A percentile compares a stretch with the other conserved stretches of the same genome.
phyloP scores from a whole-genome alignment of 139 green algal genomes.

The Picochlorum sp. region DNA sequence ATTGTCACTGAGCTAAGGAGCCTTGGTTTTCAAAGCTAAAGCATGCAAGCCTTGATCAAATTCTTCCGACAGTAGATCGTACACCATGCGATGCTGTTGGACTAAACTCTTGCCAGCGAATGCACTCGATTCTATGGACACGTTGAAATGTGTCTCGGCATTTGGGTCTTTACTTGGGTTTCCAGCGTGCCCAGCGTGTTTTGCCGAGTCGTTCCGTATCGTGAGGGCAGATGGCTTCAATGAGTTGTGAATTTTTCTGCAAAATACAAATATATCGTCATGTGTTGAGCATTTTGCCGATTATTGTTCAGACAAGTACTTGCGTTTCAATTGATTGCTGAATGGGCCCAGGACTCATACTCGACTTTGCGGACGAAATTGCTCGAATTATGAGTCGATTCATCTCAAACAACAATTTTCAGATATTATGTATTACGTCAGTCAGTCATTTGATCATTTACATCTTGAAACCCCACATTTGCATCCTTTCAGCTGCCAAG shows the following conservation, averaged over 20 bases:
- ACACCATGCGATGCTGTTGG: slow-evolving; percentile 42
- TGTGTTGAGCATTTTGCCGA: background rate
- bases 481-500: background rate
- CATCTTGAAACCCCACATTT: slow-evolving; percentile 1
- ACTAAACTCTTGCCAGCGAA: slow-evolving; percentile 42
- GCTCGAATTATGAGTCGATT: too few relatives aligned
- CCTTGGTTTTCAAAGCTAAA: slow-evolving; percentile 37
- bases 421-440: too few relatives aligned
- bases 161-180: slow-evolving; percentile 44
- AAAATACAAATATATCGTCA: background rate
- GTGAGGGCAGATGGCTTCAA: slow-evolving; percentile 24
- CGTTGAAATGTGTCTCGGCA: slow-evolving; percentile 55
- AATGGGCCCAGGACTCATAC: slow-evolving; percentile 2
- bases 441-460: too few relatives aligned
- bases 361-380: too few relatives aligned
- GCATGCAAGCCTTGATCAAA: slow-evolving; percentile 39
- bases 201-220: slow-evolving; percentile 42
- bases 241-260: slow-evolving; percentile 33
- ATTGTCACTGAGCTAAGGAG: too few relatives aligned
- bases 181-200: slow-evolving; percentile 47
- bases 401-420: too few relatives aligned
- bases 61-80: slow-evolving; percentile 39
- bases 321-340: slow-evolving; percentile 7
- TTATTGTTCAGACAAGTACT: background rate
- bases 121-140: slow-evolving; percentile 33